Evolutionary conservation across 345 rosid species (phyloP).

Genomic region (Limnanthes douglasii): DNA sequence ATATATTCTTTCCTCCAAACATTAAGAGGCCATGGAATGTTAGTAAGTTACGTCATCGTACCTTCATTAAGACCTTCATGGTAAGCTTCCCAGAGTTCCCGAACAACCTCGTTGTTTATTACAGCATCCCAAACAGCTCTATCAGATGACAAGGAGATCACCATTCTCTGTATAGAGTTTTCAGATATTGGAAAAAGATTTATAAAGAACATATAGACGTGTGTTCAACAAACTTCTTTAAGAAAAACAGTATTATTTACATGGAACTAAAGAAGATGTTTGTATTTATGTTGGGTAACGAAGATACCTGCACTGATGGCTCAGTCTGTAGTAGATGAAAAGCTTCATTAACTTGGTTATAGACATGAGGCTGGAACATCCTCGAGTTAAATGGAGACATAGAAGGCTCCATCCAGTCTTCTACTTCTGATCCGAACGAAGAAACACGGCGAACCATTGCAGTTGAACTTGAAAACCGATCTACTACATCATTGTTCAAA

Average conservation of each 20-base stretch:
- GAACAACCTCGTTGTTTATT: constrained; percentile 64
- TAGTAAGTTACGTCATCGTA: too few relatives aligned
- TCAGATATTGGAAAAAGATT: too few relatives aligned
- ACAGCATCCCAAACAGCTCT: constrained; percentile 90
- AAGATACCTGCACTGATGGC: constrained; percentile 61
- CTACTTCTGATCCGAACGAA: constrained; percentile 22
- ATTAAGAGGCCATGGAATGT: too few relatives aligned
- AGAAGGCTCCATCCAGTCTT: constrained; percentile 72
- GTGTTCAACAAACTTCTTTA: too few relatives aligned
- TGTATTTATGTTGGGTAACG: not conserved
- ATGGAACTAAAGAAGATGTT: not conserved
- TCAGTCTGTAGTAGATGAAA: constrained; percentile 67
- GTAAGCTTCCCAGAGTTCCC: constrained; percentile 48
- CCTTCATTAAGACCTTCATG: constrained; percentile 28
- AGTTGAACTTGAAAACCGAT: constrained; percentile 16
- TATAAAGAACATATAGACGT: too few relatives aligned
- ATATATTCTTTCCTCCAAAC: too few relatives aligned
- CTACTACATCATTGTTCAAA: constrained; percentile 17
- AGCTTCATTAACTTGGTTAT: constrained; percentile 51
- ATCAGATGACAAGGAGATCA: constrained; percentile 71
- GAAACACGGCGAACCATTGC: constrained; percentile 14
- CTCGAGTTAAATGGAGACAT: constrained; percentile 24
- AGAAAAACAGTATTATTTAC: too few relatives aligned
- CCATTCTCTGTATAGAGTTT: constrained; percentile 60
- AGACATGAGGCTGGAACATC: constrained; percentile 32